Conservation (phyloP, 2,329 filamentous ascomycete species). For the Akanthomyces lecanii region DNA sequence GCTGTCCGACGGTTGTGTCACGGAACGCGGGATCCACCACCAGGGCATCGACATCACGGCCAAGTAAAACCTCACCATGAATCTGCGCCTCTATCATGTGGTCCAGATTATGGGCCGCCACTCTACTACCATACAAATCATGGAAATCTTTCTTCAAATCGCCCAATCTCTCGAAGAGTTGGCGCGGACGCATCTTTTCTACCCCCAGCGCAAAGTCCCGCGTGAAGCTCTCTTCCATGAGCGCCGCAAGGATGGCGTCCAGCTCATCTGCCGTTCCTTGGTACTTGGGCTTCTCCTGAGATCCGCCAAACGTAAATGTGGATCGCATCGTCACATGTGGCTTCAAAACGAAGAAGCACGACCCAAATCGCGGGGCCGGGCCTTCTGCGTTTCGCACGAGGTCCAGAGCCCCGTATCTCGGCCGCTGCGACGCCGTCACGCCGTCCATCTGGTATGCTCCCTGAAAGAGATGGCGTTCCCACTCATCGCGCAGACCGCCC, state of each 20-base stretch:
- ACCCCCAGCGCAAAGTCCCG: conserved; percentile 20
- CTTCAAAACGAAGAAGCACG: conserved; percentile 21
- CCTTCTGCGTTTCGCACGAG: conserved; percentile 20
- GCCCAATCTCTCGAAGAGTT: neutral
- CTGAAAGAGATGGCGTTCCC: conserved; percentile 8
- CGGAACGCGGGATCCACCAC: conserved; percentile 22
- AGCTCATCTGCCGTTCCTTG: conserved; percentile 20
- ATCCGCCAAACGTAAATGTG: conserved; percentile 22
- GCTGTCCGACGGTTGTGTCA: conserved; percentile 11
- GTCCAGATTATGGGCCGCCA: conserved; percentile 20
- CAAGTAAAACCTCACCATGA: conserved; percentile 20
- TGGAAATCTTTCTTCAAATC: neutral
- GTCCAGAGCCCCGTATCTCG: conserved; percentile 23
- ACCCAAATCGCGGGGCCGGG: conserved; percentile 21
- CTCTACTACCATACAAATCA: neutral
- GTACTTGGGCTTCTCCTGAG: conserved; percentile 19
- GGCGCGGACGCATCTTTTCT: conserved; percentile 14
- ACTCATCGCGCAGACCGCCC: conserved; percentile 19
- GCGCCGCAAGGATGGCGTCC: conserved; percentile 19
- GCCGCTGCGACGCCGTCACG: conserved; percentile 13
- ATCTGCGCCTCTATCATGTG: conserved; percentile 23
- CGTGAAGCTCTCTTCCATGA: conserved; percentile 22
- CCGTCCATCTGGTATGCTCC: conserved; percentile 1
- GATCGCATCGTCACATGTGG: conserved; percentile 15
- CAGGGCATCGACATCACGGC: conserved; percentile 20